phyloP scores from a whole-genome alignment of 2,329 filamentous ascomycete genomes.

The Cadophora malorum region DNA sequence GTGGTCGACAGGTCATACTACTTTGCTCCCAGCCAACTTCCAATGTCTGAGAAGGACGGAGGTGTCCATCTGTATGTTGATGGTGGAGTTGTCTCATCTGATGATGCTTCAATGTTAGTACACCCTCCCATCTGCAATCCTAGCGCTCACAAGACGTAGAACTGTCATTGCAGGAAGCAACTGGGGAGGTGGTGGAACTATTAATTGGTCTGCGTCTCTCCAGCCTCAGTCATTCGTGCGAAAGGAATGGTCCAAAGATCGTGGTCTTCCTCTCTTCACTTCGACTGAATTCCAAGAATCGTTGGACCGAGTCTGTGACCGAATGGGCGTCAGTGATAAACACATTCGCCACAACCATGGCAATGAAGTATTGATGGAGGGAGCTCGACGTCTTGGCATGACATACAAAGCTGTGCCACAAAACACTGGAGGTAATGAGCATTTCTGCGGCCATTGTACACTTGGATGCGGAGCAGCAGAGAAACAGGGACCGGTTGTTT shows the following conservation, averaged over 20 bases:
- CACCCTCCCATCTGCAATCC: not conserved
- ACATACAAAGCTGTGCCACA: constrained; percentile 71
- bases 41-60: constrained; percentile 71
- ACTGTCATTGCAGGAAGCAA: constrained; percentile 70
- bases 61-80: constrained; percentile 72
- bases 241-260: constrained; percentile 40
- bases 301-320: constrained; percentile 75
- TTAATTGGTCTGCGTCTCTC: constrained; percentile 80
- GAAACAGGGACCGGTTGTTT: constrained; percentile 78
- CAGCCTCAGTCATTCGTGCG: constrained; percentile 60
- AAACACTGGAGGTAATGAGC: constrained; percentile 74
- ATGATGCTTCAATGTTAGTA: constrained; percentile 60
- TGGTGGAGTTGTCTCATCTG: constrained; percentile 61
- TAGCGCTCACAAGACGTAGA: constrained; percentile 15
- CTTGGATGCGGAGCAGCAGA: constrained; percentile 67
- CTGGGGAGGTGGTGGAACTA: constrained; percentile 85
- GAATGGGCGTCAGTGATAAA: constrained; percentile 74
- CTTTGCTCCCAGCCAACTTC: constrained; percentile 73
- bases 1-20: constrained; percentile 86
- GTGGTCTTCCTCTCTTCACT: constrained; percentile 73
- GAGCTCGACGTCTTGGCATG: constrained; percentile 74
- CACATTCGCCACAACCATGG: constrained; percentile 72
- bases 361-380: constrained; percentile 74
- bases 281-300: constrained; percentile 73
- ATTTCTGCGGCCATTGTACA: constrained; percentile 72